Evolutionary conservation across 768 basidiomycete genomes (phyloP).

Genomic region (Hericium coralloides): DNA sequence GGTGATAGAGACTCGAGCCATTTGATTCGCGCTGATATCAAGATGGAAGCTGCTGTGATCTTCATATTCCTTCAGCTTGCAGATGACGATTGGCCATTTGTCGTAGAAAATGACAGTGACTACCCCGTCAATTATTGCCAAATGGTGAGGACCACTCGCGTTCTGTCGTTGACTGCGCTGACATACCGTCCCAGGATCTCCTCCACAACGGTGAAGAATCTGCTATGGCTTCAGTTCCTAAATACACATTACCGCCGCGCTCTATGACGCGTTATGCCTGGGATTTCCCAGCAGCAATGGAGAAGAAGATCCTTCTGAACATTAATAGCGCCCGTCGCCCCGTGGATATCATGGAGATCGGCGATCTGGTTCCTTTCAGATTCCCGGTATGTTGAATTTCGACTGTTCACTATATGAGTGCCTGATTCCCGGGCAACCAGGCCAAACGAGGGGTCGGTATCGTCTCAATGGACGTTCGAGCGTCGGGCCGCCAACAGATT

Average conservation of each 20-base stretch:
- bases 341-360: slow-evolving; percentile 94
- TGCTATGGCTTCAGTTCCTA: slow-evolving; percentile 31
- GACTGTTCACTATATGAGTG: not conserved
- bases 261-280: slow-evolving; percentile 70
- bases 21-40: slow-evolving; percentile 68
- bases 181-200: slow-evolving; percentile 16
- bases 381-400: slow-evolving; percentile 47
- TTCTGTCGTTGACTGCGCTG: not conserved
- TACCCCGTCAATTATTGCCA: slow-evolving; percentile 62
- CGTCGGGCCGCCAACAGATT: slow-evolving; percentile 78
- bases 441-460: slow-evolving; percentile 46
- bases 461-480: slow-evolving; percentile 88
- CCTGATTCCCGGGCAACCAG: slow-evolving; percentile 22
- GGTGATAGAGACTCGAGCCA: slow-evolving; percentile 30
- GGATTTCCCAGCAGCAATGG: slow-evolving; percentile 81
- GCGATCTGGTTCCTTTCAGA: slow-evolving; percentile 82
- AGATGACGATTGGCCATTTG: slow-evolving; percentile 78
- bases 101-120: slow-evolving; percentile 84
- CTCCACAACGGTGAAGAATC: slow-evolving; percentile 34
- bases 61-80: slow-evolving; percentile 70
- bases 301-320: slow-evolving; percentile 67
- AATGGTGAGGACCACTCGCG: slow-evolving; percentile 37
- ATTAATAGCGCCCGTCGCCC: slow-evolving; percentile 53
- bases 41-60: slow-evolving; percentile 80
- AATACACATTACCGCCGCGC: slow-evolving; percentile 52